A percentile compares a stretch with the other conserved stretches of the same genome.
Evolutionary conservation across 257 asterid genomes (phyloP).

Genomic region (Solanum virginianum): DNA sequence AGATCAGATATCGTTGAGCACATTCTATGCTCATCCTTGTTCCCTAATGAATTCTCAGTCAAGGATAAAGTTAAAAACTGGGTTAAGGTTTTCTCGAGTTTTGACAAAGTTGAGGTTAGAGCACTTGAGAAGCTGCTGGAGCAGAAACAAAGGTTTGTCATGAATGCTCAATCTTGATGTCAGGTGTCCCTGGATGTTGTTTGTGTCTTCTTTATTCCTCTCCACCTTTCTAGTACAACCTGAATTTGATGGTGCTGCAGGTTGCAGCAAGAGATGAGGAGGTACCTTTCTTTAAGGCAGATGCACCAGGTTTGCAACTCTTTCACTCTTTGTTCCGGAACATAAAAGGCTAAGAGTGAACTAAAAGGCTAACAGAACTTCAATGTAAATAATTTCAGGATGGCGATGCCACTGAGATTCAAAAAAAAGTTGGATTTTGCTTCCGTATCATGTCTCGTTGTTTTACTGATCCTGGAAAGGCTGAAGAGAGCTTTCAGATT

Average conservation of each 20-base stretch:
- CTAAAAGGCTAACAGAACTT: constrained; percentile 1
- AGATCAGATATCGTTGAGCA: constrained; percentile 86
- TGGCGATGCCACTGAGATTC: constrained; percentile 62
- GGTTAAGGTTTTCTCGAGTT: constrained; percentile 64
- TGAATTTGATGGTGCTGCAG: constrained; percentile 22
- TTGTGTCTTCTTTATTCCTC: background rate
- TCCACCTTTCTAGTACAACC: background rate
- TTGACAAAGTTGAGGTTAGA: constrained; percentile 87
- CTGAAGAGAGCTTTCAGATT: constrained; percentile 75
- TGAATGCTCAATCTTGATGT: constrained; percentile 1
- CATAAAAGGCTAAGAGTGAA: background rate
- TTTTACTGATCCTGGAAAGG: constrained; percentile 64
- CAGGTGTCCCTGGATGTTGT: background rate
- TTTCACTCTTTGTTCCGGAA: background rate
- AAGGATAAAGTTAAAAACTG: constrained; percentile 63
- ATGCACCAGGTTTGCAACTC: constrained; percentile 49
- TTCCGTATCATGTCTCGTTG: constrained; percentile 89
- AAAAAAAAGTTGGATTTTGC: constrained; percentile 56
- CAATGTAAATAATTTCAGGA: constrained; percentile 43
- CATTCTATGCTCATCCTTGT: constrained; percentile 61
- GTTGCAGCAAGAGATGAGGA: constrained; percentile 88
- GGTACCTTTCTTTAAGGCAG: constrained; percentile 67
- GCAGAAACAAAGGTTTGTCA: constrained; percentile 85
- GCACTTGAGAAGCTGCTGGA: constrained; percentile 94
- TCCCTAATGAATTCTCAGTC: constrained; percentile 62